Evolutionary conservation across 768 basidiomycete species (phyloP).

Genomic region (Hericium coralloides): DNA sequence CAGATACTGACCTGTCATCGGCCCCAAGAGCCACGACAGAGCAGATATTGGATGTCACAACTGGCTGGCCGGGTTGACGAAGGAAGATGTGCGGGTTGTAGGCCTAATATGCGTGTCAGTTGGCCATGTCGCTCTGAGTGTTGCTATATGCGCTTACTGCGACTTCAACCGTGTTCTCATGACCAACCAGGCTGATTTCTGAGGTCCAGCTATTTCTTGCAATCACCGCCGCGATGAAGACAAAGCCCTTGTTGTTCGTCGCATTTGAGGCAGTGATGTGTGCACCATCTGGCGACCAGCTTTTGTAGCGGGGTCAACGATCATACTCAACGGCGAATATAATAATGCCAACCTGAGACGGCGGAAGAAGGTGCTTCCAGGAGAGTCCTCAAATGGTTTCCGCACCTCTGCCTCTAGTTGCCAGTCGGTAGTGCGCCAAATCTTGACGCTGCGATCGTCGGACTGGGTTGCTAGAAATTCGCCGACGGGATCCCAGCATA

Average conservation of each 20-base stretch:
- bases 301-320: conserved; percentile 21
- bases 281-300: conserved; percentile 99
- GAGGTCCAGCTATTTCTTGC: conserved; percentile 83
- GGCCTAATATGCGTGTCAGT: conserved; percentile 32
- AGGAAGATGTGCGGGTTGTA: conserved; percentile 96
- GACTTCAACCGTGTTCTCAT: conserved; percentile 95
- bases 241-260: conserved; percentile 91
- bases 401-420: conserved; percentile 70
- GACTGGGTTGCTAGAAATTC: conserved; percentile 97
- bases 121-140: not conserved
- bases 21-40: conserved; percentile 91
- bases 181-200: conserved; percentile 91
- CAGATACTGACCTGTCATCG: conserved; percentile 86
- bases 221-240: conserved; percentile 96
- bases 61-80: conserved; percentile 55
- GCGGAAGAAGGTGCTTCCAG: conserved; percentile 90
- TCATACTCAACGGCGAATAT: not conserved
- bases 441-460: conserved; percentile 92
- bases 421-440: conserved; percentile 97
- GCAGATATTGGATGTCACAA: conserved; percentile 77
- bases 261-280: conserved; percentile 97
- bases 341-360: conserved; percentile 56
- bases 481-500: conserved; percentile 98
- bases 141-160: conserved; percentile 45
- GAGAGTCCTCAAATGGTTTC: conserved; percentile 90